Evolutionary conservation across 1,139 yeast genomes (phyloP).

Genomic region (Zygoascus sp.): DNA sequence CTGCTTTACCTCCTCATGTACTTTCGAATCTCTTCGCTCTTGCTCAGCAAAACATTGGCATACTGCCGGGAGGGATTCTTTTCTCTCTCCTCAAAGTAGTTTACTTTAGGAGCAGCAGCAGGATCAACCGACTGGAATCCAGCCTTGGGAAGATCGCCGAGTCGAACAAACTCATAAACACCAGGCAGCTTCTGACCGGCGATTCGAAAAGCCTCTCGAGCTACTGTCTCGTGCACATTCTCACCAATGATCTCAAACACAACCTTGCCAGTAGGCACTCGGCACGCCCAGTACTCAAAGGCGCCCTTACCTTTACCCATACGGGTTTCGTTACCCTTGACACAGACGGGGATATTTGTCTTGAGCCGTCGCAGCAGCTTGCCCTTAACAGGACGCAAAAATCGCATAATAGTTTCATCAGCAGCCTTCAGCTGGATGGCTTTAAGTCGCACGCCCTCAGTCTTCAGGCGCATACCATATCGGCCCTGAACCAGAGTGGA

Average conservation of each 20-base stretch:
- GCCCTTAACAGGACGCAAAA: constrained; percentile 67
- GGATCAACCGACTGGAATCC: constrained; percentile 47
- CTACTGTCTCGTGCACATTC: constrained; percentile 79
- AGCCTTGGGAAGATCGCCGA: constrained; percentile 62
- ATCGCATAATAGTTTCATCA: constrained; percentile 76
- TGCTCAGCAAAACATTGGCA: constrained; percentile 36
- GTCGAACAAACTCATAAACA: constrained; percentile 75
- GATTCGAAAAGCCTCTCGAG: constrained; percentile 85
- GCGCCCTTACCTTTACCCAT: constrained; percentile 99
- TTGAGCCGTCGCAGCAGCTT: constrained; percentile 73
- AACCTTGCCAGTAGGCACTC: constrained; percentile 94
- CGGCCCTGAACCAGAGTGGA: constrained; percentile 75
- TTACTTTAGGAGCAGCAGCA: constrained; percentile 44
- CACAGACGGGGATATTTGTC: constrained; percentile 85
- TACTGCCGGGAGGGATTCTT: constrained; percentile 60
- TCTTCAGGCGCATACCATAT: constrained; percentile 80
- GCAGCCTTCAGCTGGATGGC: constrained; percentile 92
- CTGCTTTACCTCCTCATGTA: constrained; percentile 30
- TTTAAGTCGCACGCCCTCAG: constrained; percentile 81
- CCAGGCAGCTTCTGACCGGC: constrained; percentile 95
- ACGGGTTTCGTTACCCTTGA: constrained; percentile 97
- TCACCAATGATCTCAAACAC: constrained; percentile 80
- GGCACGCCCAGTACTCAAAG: constrained; percentile 93
- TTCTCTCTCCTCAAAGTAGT: constrained; percentile 53
- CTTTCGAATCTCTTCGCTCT: constrained; percentile 34